These are phyloP conservation scores for Polysphondylium violaceum DNA, from an alignment of 78 protist species.

Conservation along the genomic window DNA sequence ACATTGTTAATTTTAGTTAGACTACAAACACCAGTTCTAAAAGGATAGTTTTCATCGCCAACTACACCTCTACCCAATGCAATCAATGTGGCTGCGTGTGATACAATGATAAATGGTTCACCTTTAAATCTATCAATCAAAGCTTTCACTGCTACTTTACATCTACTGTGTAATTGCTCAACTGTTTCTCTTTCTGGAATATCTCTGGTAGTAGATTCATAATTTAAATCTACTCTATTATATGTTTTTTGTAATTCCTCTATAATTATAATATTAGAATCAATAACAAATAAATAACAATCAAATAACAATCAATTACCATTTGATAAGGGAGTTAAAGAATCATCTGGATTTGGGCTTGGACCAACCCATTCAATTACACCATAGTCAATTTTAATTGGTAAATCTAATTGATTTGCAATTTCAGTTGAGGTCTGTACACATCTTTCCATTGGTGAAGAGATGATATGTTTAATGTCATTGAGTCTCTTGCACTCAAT, in stretches of 20 bases:
- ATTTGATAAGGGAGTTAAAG: conserved; percentile 19
- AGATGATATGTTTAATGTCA: conserved; percentile 51
- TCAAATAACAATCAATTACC: not conserved
- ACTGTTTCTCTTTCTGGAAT: conserved; percentile 43
- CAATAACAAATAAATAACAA: not conserved
- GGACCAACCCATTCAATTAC: conserved; percentile 49
- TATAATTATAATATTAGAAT: not conserved
- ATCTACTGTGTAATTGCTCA: conserved; percentile 22
- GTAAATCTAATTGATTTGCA: conserved; percentile 52
- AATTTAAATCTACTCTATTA: conserved; percentile 19
- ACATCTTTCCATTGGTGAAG: conserved; percentile 77
- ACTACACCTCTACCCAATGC: conserved; percentile 53
- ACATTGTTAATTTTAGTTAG: conserved; percentile 17
- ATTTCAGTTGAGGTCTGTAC: conserved; percentile 57
- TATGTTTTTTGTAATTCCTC: conserved; percentile 25
- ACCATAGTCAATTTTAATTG: conserved; percentile 66
- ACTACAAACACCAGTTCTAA: conserved; percentile 72
- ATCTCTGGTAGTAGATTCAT: conserved; percentile 25
- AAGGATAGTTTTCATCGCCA: conserved; percentile 10
- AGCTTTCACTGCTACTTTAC: not conserved
- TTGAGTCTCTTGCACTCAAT: not conserved
- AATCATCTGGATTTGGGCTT: conserved; percentile 21
- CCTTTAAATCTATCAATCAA: not conserved
- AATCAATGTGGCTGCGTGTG: conserved; percentile 78
- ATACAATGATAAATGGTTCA: conserved; percentile 39